Conservation (phyloP, 2,329 filamentous ascomycete genomes). For the Scedosporium aurantiacum region DNA sequence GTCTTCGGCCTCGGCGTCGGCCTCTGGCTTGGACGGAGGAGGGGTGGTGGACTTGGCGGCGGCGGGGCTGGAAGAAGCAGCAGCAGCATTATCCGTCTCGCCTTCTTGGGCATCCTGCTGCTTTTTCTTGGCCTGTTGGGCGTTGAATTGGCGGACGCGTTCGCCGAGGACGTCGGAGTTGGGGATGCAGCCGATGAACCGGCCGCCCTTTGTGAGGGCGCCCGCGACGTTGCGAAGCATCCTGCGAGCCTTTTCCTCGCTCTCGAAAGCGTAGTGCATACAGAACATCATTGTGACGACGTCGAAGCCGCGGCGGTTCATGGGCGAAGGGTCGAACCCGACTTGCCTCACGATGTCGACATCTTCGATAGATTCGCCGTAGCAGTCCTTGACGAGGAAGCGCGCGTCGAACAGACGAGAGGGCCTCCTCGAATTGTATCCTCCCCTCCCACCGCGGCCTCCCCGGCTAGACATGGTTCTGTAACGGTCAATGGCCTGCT, state of each 20-base stretch:
- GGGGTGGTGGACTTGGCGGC: conserved; percentile 14
- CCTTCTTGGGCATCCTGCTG: conserved; percentile 21
- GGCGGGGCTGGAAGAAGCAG: conserved; percentile 5
- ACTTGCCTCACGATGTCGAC: conserved; percentile 75
- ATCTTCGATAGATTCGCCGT: conserved; percentile 70
- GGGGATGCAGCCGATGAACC: conserved; percentile 92
- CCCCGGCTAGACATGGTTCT: conserved; percentile 55
- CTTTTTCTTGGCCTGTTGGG: conserved; percentile 31
- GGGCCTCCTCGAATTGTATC: conserved; percentile 33
- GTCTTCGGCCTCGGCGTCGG: conserved; percentile 27
- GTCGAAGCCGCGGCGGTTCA: conserved; percentile 76
- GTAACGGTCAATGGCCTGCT: conserved; percentile 81
- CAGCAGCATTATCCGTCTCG: conserved; percentile 12
- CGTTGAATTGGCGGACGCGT: conserved; percentile 68
- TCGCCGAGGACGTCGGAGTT: conserved; percentile 84
- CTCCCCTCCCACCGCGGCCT: conserved; percentile 42
- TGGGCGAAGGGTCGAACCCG: conserved; percentile 68
- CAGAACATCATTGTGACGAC: conserved; percentile 99
- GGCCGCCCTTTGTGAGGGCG: conserved; percentile 81
- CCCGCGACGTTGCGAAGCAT: conserved; percentile 93
- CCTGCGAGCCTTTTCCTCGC: conserved; percentile 73
- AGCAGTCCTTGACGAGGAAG: conserved; percentile 89
- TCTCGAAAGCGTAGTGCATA: conserved; percentile 98
- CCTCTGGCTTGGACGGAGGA: conserved; percentile 13
- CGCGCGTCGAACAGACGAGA: conserved; percentile 67